phyloP scores from a whole-genome alignment of 2,329 filamentous ascomycete species.

The Colletotrichum falcatum region DNA sequence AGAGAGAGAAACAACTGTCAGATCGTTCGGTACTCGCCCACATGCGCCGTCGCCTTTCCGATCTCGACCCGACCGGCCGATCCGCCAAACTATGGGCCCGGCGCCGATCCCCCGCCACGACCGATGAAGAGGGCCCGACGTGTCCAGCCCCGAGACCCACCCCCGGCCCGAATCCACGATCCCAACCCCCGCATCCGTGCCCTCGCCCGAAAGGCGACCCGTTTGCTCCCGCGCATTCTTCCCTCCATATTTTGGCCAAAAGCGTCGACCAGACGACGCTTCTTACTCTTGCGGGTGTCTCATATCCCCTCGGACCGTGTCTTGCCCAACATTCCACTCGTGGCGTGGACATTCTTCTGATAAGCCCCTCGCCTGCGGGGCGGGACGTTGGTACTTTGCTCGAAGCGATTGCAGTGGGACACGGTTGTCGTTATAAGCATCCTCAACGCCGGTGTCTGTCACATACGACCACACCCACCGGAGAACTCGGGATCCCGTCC shows the following conservation, averaged over 20 bases:
- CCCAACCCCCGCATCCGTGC: neutral
- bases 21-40: neutral
- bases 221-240: too few species aligned
- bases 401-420: too few species aligned
- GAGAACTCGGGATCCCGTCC: too few species aligned
- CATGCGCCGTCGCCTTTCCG: neutral
- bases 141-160: neutral
- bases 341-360: too few species aligned
- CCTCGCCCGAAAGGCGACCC: too few species aligned
- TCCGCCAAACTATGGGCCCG: neutral
- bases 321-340: neutral
- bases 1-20: too few species aligned
- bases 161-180: neutral
- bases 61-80: neutral
- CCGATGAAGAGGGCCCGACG: neutral
- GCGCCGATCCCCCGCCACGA: neutral
- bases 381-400: too few species aligned
- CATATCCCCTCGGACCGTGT: neutral
- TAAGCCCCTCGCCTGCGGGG: too few species aligned
- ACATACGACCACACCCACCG: too few species aligned
- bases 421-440: too few species aligned
- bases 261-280: neutral
- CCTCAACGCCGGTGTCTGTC: too few species aligned
- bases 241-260: neutral
- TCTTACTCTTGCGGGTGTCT: neutral